Percentiles rank a stretch among this genome's conserved stretches.
phyloP scores from a whole-genome alignment of 2,329 filamentous ascomycete species.

The Penicillium capsulatum region DNA sequence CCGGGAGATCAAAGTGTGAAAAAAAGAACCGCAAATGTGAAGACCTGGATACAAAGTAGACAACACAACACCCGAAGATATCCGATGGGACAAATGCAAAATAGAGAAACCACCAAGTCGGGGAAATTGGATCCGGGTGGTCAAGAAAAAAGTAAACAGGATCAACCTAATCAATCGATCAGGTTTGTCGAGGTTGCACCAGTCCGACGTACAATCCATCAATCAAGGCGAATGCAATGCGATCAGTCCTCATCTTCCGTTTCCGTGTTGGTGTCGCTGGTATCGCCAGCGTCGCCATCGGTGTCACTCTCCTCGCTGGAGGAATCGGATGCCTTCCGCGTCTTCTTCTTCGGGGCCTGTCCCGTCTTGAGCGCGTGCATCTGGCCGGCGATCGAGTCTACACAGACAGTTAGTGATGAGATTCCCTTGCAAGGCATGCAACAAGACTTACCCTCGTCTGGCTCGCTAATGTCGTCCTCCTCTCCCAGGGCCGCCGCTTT shows the following conservation, averaged over 20 bases:
- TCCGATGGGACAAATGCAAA: conserved; percentile 10
- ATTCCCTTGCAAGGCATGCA: neutral
- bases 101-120: neutral
- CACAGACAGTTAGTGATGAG: conserved; percentile 2
- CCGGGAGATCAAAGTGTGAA: no score
- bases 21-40: no score
- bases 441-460: conserved; percentile 78
- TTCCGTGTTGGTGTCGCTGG: conserved; percentile 61
- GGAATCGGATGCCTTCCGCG: conserved; percentile 51
- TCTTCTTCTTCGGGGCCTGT: conserved; percentile 55
- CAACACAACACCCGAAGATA: conserved; percentile 14
- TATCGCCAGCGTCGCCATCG: conserved; percentile 58
- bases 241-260: conserved; percentile 69
- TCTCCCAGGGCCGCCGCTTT: conserved; percentile 75
- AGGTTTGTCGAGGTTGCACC: conserved; percentile 14
- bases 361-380: conserved; percentile 81
- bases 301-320: conserved; percentile 65
- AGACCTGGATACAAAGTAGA: neutral
- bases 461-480: conserved; percentile 95
- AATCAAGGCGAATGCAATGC: conserved; percentile 16
- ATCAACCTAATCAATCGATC: conserved; percentile 7
- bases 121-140: neutral
- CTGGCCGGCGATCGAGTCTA: conserved; percentile 84
- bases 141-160: conserved; percentile 1
- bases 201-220: conserved; percentile 19